A percentile compares a stretch with the other conserved stretches of the same genome.
Conservation (phyloP, 345 rosid genomes). For the Salix viminalis region DNA sequence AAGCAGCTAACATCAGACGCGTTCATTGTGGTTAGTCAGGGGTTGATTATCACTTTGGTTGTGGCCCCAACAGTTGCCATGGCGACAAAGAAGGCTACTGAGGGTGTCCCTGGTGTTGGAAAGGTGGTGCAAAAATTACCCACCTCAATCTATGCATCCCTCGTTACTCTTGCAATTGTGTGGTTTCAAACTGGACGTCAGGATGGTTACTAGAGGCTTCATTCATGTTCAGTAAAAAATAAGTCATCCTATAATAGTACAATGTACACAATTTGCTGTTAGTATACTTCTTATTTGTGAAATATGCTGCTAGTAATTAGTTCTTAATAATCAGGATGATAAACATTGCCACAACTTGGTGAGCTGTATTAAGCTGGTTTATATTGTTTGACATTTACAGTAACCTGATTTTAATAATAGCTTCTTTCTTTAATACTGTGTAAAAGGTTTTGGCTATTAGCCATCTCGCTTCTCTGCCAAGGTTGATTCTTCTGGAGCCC, state of each 20-base stretch:
- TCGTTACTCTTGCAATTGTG: conserved; percentile 71
- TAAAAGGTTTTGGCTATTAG: not conserved
- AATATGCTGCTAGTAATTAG: not conserved
- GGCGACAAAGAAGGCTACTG: conserved; percentile 79
- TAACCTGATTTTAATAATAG: not conserved
- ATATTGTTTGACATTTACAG: not conserved
- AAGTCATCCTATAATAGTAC: not conserved
- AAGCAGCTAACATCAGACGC: conserved; percentile 58
- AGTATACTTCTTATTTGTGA: not conserved
- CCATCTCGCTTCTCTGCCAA: no score
- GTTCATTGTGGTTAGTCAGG: conserved; percentile 62
- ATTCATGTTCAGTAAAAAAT: not conserved
- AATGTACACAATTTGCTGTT: not conserved
- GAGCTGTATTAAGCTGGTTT: not conserved
- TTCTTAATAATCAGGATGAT: conserved; percentile 11
- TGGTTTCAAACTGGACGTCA: conserved; percentile 45
- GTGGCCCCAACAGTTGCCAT: conserved; percentile 88
- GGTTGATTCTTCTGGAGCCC: no score
- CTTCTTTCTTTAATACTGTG: not conserved
- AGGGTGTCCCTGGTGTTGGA: conserved; percentile 83
- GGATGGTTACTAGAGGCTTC: conserved; percentile 17
- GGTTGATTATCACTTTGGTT: conserved; percentile 66
- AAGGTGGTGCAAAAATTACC: conserved; percentile 79
- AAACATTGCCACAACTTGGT: not conserved
- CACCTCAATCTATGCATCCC: conserved; percentile 70